Conservation (phyloP, 768 basidiomycete genomes). For the Gymnopilus dilepis region DNA sequence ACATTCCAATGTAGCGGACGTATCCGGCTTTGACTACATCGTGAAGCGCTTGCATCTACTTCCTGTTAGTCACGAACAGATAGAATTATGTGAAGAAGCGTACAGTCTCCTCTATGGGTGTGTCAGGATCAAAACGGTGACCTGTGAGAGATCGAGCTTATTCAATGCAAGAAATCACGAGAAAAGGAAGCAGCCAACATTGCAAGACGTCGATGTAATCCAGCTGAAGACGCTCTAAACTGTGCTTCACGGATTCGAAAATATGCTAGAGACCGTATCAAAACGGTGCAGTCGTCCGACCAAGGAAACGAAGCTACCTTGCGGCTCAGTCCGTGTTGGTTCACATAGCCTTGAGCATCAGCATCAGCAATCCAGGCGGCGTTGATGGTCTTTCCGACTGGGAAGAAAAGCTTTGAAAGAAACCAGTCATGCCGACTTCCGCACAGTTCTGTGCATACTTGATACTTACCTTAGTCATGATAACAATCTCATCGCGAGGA, state of each 20-base stretch:
- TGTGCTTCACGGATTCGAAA: constrained; percentile 68
- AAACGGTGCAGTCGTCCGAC: constrained; percentile 11
- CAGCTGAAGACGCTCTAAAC: constrained; percentile 68
- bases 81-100: background rate
- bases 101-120: constrained; percentile 63
- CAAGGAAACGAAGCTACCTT: constrained; percentile 27
- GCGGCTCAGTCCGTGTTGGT: constrained; percentile 51
- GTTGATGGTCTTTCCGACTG: constrained; percentile 33
- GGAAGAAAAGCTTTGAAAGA: constrained; percentile 42
- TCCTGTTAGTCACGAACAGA: background rate
- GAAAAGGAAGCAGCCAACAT: constrained; percentile 41
- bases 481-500: constrained; percentile 77
- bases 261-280: constrained; percentile 55
- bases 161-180: constrained; percentile 23
- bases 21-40: constrained; percentile 71
- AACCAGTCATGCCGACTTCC: background rate
- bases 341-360: constrained; percentile 56
- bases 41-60: constrained; percentile 70
- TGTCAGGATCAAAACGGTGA: constrained; percentile 61
- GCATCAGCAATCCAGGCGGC: constrained; percentile 25
- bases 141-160: constrained; percentile 31
- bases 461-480: constrained; percentile 77
- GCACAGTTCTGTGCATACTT: background rate
- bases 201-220: constrained; percentile 82
- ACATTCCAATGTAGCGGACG: constrained; percentile 66